Conservation (phyloP, 805 yeast species). For the Ogataea henricii region DNA sequence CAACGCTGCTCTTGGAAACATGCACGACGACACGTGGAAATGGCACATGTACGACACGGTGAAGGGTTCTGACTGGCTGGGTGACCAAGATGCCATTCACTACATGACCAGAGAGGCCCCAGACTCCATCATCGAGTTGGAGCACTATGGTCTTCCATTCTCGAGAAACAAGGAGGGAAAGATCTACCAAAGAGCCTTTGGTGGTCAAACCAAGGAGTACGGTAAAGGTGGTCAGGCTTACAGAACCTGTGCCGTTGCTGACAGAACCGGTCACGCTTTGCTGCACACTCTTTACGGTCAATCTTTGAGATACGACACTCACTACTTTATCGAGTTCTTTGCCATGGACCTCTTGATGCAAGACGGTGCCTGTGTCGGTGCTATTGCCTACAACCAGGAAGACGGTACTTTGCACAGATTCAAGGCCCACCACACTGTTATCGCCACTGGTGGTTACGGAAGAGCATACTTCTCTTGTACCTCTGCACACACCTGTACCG, state of each 20-base stretch:
- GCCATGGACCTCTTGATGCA: constrained; percentile 94
- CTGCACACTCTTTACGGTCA: constrained; percentile 96
- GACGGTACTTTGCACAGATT: constrained; percentile 98
- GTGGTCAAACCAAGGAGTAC: constrained; percentile 93
- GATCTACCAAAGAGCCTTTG: constrained; percentile 98
- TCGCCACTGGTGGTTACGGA: constrained; percentile 99
- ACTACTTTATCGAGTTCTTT: constrained; percentile 95
- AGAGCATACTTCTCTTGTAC: constrained; percentile 98
- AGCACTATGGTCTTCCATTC: constrained; percentile 98
- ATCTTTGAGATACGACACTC: constrained; percentile 94
- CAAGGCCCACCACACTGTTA: constrained; percentile 93
- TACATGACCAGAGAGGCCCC: constrained; percentile 99
- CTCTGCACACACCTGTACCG: constrained; percentile 99
- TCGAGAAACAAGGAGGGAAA: constrained; percentile 96
- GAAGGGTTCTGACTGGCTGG: constrained; percentile 99
- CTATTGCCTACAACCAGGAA: constrained; percentile 96
- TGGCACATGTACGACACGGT: constrained; percentile 99
- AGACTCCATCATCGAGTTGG: constrained; percentile 90
- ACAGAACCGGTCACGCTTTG: constrained; percentile 97
- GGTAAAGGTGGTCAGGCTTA: constrained; percentile 99
- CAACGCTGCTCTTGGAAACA: constrained; percentile 97
- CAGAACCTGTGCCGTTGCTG: constrained; percentile 99
- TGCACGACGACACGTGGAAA: constrained; percentile 98
- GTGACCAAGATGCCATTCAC: constrained; percentile 99
- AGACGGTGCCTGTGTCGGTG: constrained; percentile 95